These are phyloP conservation scores for Coemansia sp. DNA, from an alignment of 192 early-diverging fungal genomes.

Conservation along the genomic window DNA sequence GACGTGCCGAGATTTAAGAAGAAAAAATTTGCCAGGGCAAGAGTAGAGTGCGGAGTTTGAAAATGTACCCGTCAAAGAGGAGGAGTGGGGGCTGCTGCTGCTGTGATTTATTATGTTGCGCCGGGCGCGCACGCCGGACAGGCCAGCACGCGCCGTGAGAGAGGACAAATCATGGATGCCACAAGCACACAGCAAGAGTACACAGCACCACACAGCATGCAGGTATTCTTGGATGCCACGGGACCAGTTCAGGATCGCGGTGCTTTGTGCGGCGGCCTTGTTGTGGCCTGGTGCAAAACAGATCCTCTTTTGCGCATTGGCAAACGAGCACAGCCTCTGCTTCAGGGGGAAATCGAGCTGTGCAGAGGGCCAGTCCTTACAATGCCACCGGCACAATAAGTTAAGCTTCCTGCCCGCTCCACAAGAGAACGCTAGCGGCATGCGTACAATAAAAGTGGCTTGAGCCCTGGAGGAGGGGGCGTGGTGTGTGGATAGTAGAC, in stretches of 20 bases:
- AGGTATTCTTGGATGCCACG: slow-evolving; percentile 10
- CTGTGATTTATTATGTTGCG: slow-evolving; percentile 14
- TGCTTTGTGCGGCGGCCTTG: not conserved
- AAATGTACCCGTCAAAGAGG: not conserved
- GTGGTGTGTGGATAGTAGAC: slow-evolving; percentile 3
- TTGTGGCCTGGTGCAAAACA: not conserved
- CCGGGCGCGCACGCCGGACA: not conserved
- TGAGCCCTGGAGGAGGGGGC: not conserved
- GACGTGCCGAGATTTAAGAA: not conserved
- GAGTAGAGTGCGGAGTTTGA: slow-evolving; percentile 22
- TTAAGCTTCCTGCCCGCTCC: slow-evolving; percentile 9
- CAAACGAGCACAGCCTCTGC: not conserved
- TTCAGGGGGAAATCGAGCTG: not conserved
- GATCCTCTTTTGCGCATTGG: not conserved
- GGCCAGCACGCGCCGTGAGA: slow-evolving; percentile 10
- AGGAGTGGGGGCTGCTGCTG: not conserved
- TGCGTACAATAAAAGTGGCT: slow-evolving; percentile 13
- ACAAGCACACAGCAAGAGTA: slow-evolving; percentile 2
- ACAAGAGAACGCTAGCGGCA: not conserved
- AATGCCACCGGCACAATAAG: slow-evolving; percentile 9
- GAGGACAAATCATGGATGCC: not conserved
- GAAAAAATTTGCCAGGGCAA: not conserved
- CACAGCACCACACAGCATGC: slow-evolving; percentile 6
- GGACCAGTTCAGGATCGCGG: slow-evolving; percentile 10
- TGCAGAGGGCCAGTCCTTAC: not conserved